phyloP scores from a whole-genome alignment of 768 basidiomycete species.

The Boletus patriciae region DNA sequence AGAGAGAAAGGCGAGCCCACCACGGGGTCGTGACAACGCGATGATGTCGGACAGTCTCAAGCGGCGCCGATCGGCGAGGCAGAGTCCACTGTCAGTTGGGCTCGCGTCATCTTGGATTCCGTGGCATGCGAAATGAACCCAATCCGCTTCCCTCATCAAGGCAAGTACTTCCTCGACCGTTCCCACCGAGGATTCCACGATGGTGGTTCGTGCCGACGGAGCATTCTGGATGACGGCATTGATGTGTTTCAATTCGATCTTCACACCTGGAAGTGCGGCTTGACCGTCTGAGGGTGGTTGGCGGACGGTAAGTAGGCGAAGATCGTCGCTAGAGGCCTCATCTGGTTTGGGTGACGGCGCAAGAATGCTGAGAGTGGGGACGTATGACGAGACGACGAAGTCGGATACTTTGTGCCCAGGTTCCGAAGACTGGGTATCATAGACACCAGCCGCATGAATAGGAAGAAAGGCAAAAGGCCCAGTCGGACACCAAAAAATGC shows the following conservation, averaged over 20 bases:
- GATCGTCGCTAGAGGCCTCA: too few species aligned
- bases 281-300: neutral
- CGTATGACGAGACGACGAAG: neutral
- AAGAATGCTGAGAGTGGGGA: neutral
- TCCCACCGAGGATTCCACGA: neutral
- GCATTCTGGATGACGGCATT: neutral
- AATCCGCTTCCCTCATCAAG: neutral
- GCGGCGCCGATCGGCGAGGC: conserved; percentile 9
- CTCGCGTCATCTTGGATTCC: neutral
- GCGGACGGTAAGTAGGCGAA: neutral
- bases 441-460: neutral
- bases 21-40: conserved; percentile 13
- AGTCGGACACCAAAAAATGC: neutral
- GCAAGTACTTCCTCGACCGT: neutral
- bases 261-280: neutral
- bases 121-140: conserved; percentile 1
- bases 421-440: neutral
- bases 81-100: conserved; percentile 26
- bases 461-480: neutral
- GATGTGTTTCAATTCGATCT: neutral
- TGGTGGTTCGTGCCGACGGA: neutral
- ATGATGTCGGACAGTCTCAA: conserved; percentile 7
- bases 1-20: conserved; percentile 43
- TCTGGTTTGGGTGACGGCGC: neutral
- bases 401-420: neutral